These are phyloP conservation scores for Elaphomyces granulatus DNA, from an alignment of 495 filamentous ascomycete genomes.

Conservation along the genomic window DNA sequence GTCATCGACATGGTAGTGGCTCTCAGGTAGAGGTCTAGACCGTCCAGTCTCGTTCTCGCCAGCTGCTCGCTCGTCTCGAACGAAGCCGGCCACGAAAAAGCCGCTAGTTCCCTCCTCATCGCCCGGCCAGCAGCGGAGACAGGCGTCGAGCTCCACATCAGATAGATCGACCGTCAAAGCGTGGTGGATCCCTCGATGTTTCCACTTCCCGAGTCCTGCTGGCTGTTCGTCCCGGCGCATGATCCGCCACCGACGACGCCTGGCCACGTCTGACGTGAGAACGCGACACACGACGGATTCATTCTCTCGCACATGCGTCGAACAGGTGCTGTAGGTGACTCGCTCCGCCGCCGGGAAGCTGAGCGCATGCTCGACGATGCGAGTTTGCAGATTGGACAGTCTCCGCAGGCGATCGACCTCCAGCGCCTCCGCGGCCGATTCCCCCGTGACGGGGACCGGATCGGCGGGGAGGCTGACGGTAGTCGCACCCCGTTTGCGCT, in stretches of 20 bases:
- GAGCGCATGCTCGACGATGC: slow-evolving; percentile 69
- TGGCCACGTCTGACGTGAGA: slow-evolving; percentile 48
- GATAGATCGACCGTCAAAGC: slow-evolving; percentile 19
- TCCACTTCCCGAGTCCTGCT: slow-evolving; percentile 54
- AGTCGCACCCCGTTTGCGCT: slow-evolving; percentile 23
- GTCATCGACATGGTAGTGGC: slow-evolving; percentile 12
- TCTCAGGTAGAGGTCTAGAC: slow-evolving; percentile 3
- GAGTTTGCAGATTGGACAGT: slow-evolving; percentile 62
- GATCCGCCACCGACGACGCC: slow-evolving; percentile 59
- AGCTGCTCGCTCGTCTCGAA: slow-evolving; percentile 29
- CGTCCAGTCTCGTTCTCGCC: slow-evolving; percentile 2
- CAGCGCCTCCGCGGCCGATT: slow-evolving; percentile 9
- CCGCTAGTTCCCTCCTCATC: slow-evolving; percentile 64
- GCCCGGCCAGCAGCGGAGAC: slow-evolving; percentile 66
- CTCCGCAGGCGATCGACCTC: slow-evolving; percentile 45
- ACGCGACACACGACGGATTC: slow-evolving; percentile 66
- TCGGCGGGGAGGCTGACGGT: background rate
- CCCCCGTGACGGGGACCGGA: slow-evolving; percentile 5
- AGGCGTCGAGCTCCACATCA: slow-evolving; percentile 49
- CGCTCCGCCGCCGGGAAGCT: slow-evolving; percentile 59
- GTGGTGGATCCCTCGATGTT: slow-evolving; percentile 42
- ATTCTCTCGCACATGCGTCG: slow-evolving; percentile 73
- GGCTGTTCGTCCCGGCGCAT: slow-evolving; percentile 56
- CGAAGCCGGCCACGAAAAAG: slow-evolving; percentile 57
- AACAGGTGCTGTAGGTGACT: slow-evolving; percentile 89